Evolutionary conservation across 768 basidiomycete species (phyloP), one percentile per base, ranked within the genome.

Genomic region (Boletus rubropictus): DNA sequence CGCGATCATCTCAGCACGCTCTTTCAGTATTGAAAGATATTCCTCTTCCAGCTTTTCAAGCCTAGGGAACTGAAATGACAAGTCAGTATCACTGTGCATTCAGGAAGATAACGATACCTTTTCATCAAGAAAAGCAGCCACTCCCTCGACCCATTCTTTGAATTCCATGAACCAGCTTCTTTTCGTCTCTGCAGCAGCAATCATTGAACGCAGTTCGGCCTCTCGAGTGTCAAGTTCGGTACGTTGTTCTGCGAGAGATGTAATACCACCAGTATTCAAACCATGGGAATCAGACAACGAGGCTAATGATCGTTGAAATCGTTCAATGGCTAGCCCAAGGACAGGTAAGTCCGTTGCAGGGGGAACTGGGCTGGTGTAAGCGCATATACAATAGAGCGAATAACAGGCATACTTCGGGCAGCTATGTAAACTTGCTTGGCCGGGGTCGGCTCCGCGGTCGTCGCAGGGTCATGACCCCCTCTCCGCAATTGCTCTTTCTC

Each of bases 121-220:
- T 68, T 88, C 86, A 57, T 93, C 90, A 17, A 93, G 69, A 63
- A 93, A 92, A n/a, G 77, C 77, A 4, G 86, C 90, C 7, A 92
- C 78, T 49, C 78, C 79, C 63, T 92, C 90, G 0, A 89, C 67
- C 84, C 87, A 89, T 31, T 89, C 86, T 44, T 71, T 75, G 69
- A 93, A 88, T 42, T 77, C 76, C 10, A 68, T 70, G 56, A 92
- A 91, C 89, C 90, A 93, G 15, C 80, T 80, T 39, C 88, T 71
- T 66, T 92, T 91, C 37, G 70, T 75, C 60, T 91, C 90, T 0
- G 89, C 84, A 46, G 72, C 74, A 28, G 74, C 75, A 6, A 93
- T 80, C 77, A 90, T 80, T 21, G 78, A 75, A 15, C 89, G 76
- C 70, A 93, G 74, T 52, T 89, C 86, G 17, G 68, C 70, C 62